These are phyloP conservation scores for Lactarius vividus DNA, from an alignment of 768 basidiomycete genomes.

Conservation along the genomic window DNA sequence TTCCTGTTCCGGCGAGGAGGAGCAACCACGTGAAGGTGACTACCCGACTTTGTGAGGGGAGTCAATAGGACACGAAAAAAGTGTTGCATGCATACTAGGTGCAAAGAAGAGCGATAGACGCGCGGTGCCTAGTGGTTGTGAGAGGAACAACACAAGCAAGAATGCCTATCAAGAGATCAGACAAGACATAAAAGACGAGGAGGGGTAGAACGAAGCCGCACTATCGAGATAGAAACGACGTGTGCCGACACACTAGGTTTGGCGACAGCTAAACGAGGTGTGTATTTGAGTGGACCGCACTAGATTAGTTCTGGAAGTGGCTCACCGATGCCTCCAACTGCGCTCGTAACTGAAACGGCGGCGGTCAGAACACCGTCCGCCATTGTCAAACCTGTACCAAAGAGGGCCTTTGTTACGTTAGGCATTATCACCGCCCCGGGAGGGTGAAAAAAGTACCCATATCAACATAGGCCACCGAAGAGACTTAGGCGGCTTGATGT, in stretches of 20 bases:
- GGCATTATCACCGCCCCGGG: not conserved
- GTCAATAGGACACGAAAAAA: not conserved
- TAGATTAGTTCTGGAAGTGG: not conserved
- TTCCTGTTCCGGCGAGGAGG: slow-evolving; percentile 50
- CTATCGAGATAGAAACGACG: slow-evolving; percentile 58
- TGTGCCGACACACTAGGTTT: slow-evolving; percentile 45
- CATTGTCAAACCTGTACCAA: slow-evolving; percentile 65
- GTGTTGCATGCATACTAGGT: slow-evolving; percentile 41
- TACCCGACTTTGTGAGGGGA: slow-evolving; percentile 27
- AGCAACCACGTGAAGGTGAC: slow-evolving; percentile 58
- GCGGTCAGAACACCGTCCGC: slow-evolving; percentile 69
- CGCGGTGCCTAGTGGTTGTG: slow-evolving; percentile 59
- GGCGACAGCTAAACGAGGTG: slow-evolving; percentile 42
- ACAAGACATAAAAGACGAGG: not conserved
- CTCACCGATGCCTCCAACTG: slow-evolving; percentile 55
- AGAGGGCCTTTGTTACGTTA: slow-evolving; percentile 43
- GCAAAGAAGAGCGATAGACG: slow-evolving; percentile 51
- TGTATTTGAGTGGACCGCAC: not conserved
- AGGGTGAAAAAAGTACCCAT: slow-evolving; percentile 41
- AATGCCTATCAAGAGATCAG: slow-evolving; percentile 40
- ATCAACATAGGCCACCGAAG: slow-evolving; percentile 51
- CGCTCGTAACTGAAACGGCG: slow-evolving; percentile 66
- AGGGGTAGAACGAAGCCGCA: slow-evolving; percentile 31
- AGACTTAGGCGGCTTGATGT: slow-evolving; percentile 28
- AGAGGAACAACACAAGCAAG: slow-evolving; percentile 54